Base-by-base conservation (phyloP, 2,329 filamentous ascomycete genomes). In the Pezicula radicicola region DNA sequence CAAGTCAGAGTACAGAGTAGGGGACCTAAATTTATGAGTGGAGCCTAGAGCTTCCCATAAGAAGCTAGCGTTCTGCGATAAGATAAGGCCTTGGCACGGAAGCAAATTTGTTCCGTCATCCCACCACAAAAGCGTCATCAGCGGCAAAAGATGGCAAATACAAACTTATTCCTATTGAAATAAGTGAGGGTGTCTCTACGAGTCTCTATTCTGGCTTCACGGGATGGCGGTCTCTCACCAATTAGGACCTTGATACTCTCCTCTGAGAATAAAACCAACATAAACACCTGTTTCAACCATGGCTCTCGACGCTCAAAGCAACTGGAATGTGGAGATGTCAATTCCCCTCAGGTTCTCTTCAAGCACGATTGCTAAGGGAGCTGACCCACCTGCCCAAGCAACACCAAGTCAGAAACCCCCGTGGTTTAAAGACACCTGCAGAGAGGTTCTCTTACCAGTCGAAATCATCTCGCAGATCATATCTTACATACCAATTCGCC, bases 401-500 rank as follows among this genome's bases (percentile, higher is more conserved):
- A 21, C 18, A 16, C 18, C 44, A 15, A 10, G 2, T 33, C 30
- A 13, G 30, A 41, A 28, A 21, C 27, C 25, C 12, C n/a, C 37
- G n/a, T 19, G 28, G 28, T 39, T 50, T 33, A 48, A 50, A 33
- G 42, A 48, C n/a, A 43, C 54, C 12, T 28, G 54, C 18, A 52
- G 47, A 30, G 62, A 67, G 42, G 50, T 64, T 15, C 55, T 55
- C 13, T 63, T 68, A 2, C 66, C 66, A 15, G 37, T 60, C 30
- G 66, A 68, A 52, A 63, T 68, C 36, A 60, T 68, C 28, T 50
- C 56, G 27, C 59, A 63, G 2, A 67, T 68, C 41, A 50, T 68
- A 8, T 54, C 50, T 44, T 65, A 57, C 50, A 60, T 67, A 41
- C 61, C 63, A n/a, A 56, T 40, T 19, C 48, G 54, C 9, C 7